phyloP scores from a whole-genome alignment of 2,329 filamentous ascomycete genomes.

The Colletotrichum sansevieriae region DNA sequence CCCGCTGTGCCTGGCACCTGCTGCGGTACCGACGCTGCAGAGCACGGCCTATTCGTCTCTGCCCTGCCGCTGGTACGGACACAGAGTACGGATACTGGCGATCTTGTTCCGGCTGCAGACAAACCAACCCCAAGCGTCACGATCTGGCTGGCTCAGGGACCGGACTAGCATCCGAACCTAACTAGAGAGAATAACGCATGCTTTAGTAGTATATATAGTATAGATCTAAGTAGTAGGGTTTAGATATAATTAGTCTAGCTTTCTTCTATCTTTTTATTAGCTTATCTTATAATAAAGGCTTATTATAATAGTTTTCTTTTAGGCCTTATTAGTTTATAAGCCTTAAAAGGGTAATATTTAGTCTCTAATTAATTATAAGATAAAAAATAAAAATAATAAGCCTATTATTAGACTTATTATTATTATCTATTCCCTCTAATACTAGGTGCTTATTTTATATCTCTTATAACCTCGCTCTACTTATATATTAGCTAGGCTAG shows the following conservation, averaged over 20 bases:
- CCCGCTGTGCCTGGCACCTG: slow-evolving; percentile 17
- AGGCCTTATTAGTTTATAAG: no score
- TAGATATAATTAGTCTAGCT: slow-evolving; percentile 14
- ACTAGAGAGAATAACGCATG: slow-evolving; percentile 20
- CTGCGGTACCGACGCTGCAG: background rate
- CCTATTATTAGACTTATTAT: no score
- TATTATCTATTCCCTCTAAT: no score
- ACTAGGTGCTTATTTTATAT: no score
- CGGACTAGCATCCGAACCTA: slow-evolving; percentile 24
- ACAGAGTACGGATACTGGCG: background rate
- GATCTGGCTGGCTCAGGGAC: slow-evolving; percentile 14
- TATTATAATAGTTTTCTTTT: no score
- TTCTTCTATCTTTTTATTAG: slow-evolving; percentile 21
- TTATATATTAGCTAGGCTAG: no score
- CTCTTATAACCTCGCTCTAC: no score
- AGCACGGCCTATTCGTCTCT: slow-evolving; percentile 11
- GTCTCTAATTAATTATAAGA: no score
- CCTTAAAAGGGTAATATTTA: no score
- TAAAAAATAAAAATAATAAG: no score
- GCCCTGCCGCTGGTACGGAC: slow-evolving; percentile 3
- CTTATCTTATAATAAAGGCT: no score
- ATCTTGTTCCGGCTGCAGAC: slow-evolving; percentile 22
- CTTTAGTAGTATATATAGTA: background rate
- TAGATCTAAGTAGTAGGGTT: background rate
- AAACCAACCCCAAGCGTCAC: background rate